Percentiles rank a stretch among this genome's conserved stretches.
Conservation (phyloP, 192 early-diverging fungal species). For the Podila horticola region DNA sequence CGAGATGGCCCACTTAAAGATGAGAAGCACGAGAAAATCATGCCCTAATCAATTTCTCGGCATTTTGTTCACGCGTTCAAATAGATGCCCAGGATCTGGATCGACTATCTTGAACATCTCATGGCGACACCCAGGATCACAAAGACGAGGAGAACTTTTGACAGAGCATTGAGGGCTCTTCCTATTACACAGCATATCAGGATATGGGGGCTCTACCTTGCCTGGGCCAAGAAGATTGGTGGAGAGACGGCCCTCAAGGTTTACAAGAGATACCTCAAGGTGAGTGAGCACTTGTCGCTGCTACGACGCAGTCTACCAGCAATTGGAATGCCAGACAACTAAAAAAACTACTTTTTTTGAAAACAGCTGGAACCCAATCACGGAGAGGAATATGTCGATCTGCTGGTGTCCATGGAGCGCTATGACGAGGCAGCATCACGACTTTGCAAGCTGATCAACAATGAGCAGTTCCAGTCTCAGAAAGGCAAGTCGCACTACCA, state of each 20-base stretch:
- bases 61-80: not conserved
- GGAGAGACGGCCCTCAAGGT: conserved; percentile 86
- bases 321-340: too few relatives aligned
- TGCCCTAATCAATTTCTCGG: not conserved
- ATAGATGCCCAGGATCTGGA: conserved; percentile 94
- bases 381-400: conserved; percentile 79
- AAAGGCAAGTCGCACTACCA: conserved; percentile 77
- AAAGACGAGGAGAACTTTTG: conserved; percentile 84
- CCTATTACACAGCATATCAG: conserved; percentile 93
- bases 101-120: conserved; percentile 77
- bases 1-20: too few relatives aligned
- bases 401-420: conserved; percentile 69
- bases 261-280: conserved; percentile 85
- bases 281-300: conserved; percentile 3
- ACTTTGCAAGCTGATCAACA: conserved; percentile 78
- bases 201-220: conserved; percentile 89
- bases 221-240: conserved; percentile 80
- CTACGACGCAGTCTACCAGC: too few relatives aligned
- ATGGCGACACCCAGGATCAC: conserved; percentile 77
- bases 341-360: not conserved
- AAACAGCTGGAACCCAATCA: conserved; percentile 77
- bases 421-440: conserved; percentile 84
- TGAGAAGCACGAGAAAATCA: not conserved
- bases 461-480: conserved; percentile 72
- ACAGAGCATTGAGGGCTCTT: conserved; percentile 87